Evolutionary conservation across 2,329 filamentous ascomycete genomes (phyloP).

Genomic region (Herpotrichia juniperi): DNA sequence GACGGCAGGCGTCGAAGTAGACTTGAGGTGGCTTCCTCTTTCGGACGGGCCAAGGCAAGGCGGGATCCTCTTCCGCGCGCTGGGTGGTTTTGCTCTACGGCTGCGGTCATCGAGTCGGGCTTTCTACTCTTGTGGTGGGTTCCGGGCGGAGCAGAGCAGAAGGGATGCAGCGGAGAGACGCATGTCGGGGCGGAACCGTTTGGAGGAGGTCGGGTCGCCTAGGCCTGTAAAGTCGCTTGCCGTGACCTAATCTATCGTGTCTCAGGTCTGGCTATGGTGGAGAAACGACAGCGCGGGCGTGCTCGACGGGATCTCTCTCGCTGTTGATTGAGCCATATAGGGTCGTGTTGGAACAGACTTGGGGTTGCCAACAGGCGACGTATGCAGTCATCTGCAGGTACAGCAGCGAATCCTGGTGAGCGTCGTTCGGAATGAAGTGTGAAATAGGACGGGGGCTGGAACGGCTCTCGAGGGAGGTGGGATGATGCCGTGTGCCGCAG

Average conservation of each 20-base stretch:
- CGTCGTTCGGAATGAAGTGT: constrained; percentile 14
- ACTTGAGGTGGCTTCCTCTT: constrained; percentile 10
- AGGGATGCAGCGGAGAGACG: constrained; percentile 2
- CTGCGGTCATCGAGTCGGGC: background rate
- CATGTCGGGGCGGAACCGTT: constrained; percentile 11
- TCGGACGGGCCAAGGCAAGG: constrained; percentile 2
- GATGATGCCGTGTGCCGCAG: constrained; percentile 18
- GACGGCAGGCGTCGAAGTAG: constrained; percentile 9
- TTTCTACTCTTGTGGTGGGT: background rate
- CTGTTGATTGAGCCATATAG: constrained; percentile 37
- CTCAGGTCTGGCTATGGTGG: constrained; percentile 16
- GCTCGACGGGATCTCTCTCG: constrained; percentile 14
- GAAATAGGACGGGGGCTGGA: constrained; percentile 13
- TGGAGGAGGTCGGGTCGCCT: constrained; percentile 12
- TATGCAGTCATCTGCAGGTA: constrained; percentile 34
- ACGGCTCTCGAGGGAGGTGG: constrained; percentile 11
- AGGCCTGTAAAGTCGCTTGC: constrained; percentile 11
- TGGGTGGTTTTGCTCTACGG: background rate
- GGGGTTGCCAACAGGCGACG: constrained; percentile 21
- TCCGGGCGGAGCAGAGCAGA: background rate
- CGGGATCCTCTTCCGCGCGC: background rate
- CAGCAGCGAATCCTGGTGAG: constrained; percentile 18
- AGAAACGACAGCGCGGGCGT: constrained; percentile 11
- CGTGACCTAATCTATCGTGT: constrained; percentile 26
- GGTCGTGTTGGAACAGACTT: constrained; percentile 29